These are phyloP conservation scores for Neonectria hederae DNA, from an alignment of 2,329 filamentous ascomycete genomes.

Conservation along the genomic window DNA sequence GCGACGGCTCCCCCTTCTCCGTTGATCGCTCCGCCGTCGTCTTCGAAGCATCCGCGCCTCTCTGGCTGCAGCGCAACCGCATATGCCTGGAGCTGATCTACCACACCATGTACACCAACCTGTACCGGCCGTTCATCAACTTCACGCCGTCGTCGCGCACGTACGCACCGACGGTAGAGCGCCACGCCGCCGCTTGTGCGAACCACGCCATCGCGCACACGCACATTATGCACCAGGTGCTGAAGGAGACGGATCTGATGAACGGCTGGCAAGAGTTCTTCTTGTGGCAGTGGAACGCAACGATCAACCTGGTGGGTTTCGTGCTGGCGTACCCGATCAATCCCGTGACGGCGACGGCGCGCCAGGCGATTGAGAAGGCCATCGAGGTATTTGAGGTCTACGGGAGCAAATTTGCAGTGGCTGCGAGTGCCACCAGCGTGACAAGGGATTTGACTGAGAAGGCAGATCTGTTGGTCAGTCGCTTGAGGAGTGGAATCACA, in stretches of 20 bases:
- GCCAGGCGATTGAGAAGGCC: constrained; percentile 49
- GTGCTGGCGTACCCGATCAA: constrained; percentile 45
- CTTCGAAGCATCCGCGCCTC: constrained; percentile 45
- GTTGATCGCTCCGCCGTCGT: constrained; percentile 43
- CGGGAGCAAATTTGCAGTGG: constrained; percentile 53
- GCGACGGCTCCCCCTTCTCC: constrained; percentile 45
- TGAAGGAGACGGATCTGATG: constrained; percentile 38
- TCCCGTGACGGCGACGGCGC: constrained; percentile 34
- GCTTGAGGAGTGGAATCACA: constrained; percentile 21
- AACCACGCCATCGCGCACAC: constrained; percentile 40
- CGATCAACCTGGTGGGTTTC: constrained; percentile 48
- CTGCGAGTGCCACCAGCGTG: constrained; percentile 49
- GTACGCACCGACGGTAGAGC: constrained; percentile 30
- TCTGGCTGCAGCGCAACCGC: constrained; percentile 52
- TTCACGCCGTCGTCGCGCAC: constrained; percentile 37
- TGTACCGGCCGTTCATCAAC: constrained; percentile 52
- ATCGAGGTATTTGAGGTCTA: constrained; percentile 50
- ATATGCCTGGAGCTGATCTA: constrained; percentile 54
- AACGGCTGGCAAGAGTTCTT: constrained; percentile 43
- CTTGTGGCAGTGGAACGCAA: constrained; percentile 43
- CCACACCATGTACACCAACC: constrained; percentile 49
- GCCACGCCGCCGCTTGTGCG: constrained; percentile 31
- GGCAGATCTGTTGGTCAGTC: constrained; percentile 30
- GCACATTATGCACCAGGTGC: constrained; percentile 38
- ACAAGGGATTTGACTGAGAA: constrained; percentile 43